Evolutionary conservation across 1,284 basidiomycete genomes (phyloP).

Genomic region (Ustilago curta): DNA sequence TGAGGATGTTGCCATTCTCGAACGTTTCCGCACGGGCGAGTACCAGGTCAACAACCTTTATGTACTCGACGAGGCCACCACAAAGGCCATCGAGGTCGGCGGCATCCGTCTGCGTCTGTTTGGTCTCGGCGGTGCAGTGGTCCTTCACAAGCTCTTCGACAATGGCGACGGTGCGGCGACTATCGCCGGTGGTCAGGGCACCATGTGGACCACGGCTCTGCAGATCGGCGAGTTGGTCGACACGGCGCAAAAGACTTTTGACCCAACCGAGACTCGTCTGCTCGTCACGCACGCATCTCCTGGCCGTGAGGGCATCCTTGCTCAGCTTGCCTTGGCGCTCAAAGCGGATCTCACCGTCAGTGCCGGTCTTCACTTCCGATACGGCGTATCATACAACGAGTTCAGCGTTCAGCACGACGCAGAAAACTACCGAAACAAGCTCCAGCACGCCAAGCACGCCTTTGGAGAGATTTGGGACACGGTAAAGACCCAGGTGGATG

Average conservation of each 20-base stretch:
- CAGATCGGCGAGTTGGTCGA: constrained; percentile 98
- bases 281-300: constrained; percentile 92
- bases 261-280: constrained; percentile 91
- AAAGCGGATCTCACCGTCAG: constrained; percentile 95
- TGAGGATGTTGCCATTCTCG: constrained; percentile 91
- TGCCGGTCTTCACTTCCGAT: constrained; percentile 96
- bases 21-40: constrained; percentile 86
- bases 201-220: constrained; percentile 98
- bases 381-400: constrained; percentile 95
- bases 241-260: constrained; percentile 89
- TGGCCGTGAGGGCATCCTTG: constrained; percentile 90
- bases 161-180: constrained; percentile 93
- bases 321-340: constrained; percentile 87
- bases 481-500: constrained; percentile 90
- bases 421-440: constrained; percentile 87
- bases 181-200: constrained; percentile 96
- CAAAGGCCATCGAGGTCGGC: constrained; percentile 88
- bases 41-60: constrained; percentile 82
- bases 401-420: constrained; percentile 92
- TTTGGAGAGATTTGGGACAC: constrained; percentile 94
- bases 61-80: constrained; percentile 93
- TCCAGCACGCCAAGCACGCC: constrained; percentile 80
- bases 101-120: constrained; percentile 92
- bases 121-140: constrained; percentile 93
- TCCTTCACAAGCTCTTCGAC: constrained; percentile 97